A percentile compares a stretch with the other conserved stretches of the same genome.
Evolutionary conservation across 805 yeast genomes (phyloP).

Genomic region (Kazachstania taianensis): DNA sequence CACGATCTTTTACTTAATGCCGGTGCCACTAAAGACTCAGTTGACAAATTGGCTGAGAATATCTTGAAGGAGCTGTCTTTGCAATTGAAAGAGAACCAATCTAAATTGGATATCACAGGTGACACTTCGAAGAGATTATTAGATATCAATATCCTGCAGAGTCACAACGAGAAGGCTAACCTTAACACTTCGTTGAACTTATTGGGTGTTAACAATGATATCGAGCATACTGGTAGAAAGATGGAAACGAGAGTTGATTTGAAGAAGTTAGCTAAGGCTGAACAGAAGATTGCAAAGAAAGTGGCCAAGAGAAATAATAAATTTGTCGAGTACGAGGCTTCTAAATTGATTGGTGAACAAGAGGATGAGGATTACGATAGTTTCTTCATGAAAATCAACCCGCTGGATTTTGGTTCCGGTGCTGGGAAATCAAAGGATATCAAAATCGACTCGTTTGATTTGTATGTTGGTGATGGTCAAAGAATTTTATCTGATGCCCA

Average conservation of each 20-base stretch:
- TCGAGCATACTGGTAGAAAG: conserved; percentile 84
- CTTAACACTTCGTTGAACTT: conserved; percentile 66
- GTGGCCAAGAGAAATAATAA: conserved; percentile 79
- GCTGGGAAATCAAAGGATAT: conserved; percentile 98
- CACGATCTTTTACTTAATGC: conserved; percentile 62
- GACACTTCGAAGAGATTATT: conserved; percentile 81
- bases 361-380: conserved; percentile 78
- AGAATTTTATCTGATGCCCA: conserved; percentile 85
- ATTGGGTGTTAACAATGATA: conserved; percentile 75
- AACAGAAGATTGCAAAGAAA: conserved; percentile 92
- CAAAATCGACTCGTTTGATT: conserved; percentile 83
- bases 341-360: conserved; percentile 63
- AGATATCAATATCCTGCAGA: conserved; percentile 63
- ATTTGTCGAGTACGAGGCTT: conserved; percentile 87
- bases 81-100: conserved; percentile 55
- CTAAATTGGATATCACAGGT: conserved; percentile 69
- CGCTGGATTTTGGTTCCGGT: conserved; percentile 77
- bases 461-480: conserved; percentile 92
- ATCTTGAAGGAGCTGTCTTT: conserved; percentile 40
- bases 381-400: conserved; percentile 90
- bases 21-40: conserved; percentile 60
- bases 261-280: conserved; percentile 95
- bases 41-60: conserved; percentile 37
- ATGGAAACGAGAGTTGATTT: conserved; percentile 92
- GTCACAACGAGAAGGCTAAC: conserved; percentile 54